A percentile compares a stretch with the other conserved stretches of the same genome.
Evolutionary conservation across 2,329 filamentous ascomycete species (phyloP).

Genomic region (Monosporascus cannonballus): DNA sequence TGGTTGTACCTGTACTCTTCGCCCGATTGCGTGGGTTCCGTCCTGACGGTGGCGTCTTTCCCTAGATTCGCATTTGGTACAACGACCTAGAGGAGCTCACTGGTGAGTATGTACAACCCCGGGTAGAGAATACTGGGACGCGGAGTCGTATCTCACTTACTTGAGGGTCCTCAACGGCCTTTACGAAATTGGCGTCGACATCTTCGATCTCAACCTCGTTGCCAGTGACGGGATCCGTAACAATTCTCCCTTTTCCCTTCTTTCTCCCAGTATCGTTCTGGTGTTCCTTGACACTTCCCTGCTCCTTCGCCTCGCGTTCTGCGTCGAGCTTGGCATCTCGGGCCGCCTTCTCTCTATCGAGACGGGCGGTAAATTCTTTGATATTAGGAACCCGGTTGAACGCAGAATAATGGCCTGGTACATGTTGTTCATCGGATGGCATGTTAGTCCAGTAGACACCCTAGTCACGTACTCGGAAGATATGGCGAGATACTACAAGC

Average conservation of each 20-base stretch:
- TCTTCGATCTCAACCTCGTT: conserved; percentile 82
- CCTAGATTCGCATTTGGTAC: conserved; percentile 86
- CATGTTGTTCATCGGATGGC: conserved; percentile 11
- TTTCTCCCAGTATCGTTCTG: conserved; percentile 30
- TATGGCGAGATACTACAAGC: not conserved
- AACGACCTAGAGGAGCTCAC: conserved; percentile 49
- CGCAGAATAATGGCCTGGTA: conserved; percentile 64
- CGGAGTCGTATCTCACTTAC: conserved; percentile 34
- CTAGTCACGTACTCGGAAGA: not conserved
- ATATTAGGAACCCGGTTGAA: conserved; percentile 82
- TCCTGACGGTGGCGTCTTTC: conserved; percentile 66
- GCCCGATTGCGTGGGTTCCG: conserved; percentile 63
- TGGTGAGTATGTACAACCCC: not conserved
- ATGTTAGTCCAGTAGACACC: not conserved
- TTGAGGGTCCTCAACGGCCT: conserved; percentile 64
- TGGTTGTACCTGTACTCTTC: conserved; percentile 80
- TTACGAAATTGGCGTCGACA: conserved; percentile 62
- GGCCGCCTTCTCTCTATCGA: conserved; percentile 73
- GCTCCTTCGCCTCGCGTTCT: conserved; percentile 31
- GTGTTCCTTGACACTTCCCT: conserved; percentile 34
- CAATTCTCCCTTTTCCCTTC: conserved; percentile 54
- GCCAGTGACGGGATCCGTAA: conserved; percentile 85
- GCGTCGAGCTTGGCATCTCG: conserved; percentile 68
- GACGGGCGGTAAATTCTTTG: conserved; percentile 70
- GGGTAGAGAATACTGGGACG: too few species aligned